Conservation (phyloP, 768 basidiomycete species). For the Lactarius deliciosus region DNA sequence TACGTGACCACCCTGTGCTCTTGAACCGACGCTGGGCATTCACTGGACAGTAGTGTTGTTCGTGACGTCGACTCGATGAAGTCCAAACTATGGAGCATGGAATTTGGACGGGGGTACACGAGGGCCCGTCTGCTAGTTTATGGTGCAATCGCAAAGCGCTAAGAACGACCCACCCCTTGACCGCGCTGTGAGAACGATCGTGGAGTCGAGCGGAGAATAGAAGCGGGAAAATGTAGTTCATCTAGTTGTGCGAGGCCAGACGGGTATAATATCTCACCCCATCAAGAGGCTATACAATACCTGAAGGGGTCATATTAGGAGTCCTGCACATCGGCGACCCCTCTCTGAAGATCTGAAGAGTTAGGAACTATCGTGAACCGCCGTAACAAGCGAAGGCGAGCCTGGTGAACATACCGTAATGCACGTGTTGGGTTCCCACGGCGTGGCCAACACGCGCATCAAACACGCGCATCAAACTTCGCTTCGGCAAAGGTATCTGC, state of each 20-base stretch:
- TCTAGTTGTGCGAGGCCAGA: neutral
- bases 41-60: neutral
- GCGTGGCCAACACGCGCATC: neutral
- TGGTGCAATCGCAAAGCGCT: neutral
- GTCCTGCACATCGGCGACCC: neutral
- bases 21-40: neutral
- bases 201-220: neutral
- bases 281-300: neutral
- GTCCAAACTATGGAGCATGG: neutral
- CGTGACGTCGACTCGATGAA: neutral
- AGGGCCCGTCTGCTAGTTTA: neutral
- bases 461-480: neutral
- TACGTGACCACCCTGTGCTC: neutral
- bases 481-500: neutral
- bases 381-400: neutral
- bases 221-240: neutral
- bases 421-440: no score
- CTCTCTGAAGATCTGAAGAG: neutral
- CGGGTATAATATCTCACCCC: neutral
- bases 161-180: neutral
- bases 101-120: neutral
- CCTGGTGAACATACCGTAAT: no score
- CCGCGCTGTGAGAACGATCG: neutral
- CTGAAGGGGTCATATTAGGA: neutral
- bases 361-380: neutral